Conservation (phyloP, 106 monocot genomes). For the Iris macrosiphon region DNA sequence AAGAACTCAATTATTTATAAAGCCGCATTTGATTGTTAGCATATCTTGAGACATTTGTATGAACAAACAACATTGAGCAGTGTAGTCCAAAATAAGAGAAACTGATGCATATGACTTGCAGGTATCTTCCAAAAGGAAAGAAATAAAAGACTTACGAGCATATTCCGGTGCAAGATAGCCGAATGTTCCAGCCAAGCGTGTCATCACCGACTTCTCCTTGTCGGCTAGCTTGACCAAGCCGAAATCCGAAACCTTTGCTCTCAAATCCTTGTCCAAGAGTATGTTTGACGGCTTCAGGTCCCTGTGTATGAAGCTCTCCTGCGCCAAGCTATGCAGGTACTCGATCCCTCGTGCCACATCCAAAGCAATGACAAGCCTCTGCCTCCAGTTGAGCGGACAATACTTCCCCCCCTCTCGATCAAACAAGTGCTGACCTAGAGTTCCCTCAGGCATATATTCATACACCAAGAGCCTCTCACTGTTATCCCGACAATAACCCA, state of each 20-base stretch:
- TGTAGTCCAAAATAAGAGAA: too few relatives aligned
- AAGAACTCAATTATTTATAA: too few relatives aligned
- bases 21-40: too few relatives aligned
- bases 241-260: slow-evolving; percentile 51
- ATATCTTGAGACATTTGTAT: too few relatives aligned
- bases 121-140: too few relatives aligned
- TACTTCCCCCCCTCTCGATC: slow-evolving; percentile 19
- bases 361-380: slow-evolving; percentile 42
- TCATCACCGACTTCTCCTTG: slow-evolving; percentile 26
- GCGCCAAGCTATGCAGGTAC: slow-evolving; percentile 42
- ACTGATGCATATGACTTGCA: too few relatives aligned
- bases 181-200: slow-evolving; percentile 44
- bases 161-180: slow-evolving; percentile 51
- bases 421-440: slow-evolving; percentile 35
- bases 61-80: too few relatives aligned
- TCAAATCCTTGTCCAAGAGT: slow-evolving; percentile 50
- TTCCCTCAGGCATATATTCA: slow-evolving; percentile 59
- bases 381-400: slow-evolving; percentile 46
- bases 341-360: slow-evolving; percentile 57
- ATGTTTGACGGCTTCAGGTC: slow-evolving; percentile 56
- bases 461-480: slow-evolving; percentile 58
- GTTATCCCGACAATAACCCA: slow-evolving; percentile 48
- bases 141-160: slow-evolving; percentile 16
- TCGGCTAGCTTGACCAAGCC: slow-evolving; percentile 46
- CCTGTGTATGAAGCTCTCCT: slow-evolving; percentile 56